Percentiles rank a stretch among this genome's conserved stretches.
These are phyloP conservation scores for Coniferiporia weirii DNA, from an alignment of 1,284 basidiomycete genomes.

Conservation along the genomic window DNA sequence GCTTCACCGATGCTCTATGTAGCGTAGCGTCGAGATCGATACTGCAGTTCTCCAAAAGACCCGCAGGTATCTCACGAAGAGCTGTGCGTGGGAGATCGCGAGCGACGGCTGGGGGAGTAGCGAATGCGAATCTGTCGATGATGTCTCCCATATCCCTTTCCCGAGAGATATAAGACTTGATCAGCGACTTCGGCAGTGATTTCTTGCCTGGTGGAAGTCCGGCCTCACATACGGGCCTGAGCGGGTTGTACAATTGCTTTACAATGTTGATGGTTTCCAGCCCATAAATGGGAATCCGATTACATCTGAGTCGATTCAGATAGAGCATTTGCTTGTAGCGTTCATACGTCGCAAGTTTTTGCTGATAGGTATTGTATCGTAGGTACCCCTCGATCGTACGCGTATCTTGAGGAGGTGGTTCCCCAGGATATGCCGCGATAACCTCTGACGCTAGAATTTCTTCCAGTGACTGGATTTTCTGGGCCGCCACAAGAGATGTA, in stretches of 20 bases:
- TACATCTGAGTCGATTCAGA: constrained; percentile 75
- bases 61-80: constrained; percentile 36
- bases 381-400: constrained; percentile 74
- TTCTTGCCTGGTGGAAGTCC: constrained; percentile 15
- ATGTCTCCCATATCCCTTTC: constrained; percentile 48
- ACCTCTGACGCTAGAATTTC: constrained; percentile 65
- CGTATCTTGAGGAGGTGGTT: constrained; percentile 63
- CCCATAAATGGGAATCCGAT: constrained; percentile 57
- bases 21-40: constrained; percentile 61
- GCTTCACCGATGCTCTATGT: constrained; percentile 72
- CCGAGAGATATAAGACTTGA: constrained; percentile 65
- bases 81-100: constrained; percentile 65
- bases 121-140: constrained; percentile 78
- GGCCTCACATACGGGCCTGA: constrained; percentile 40
- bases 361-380: constrained; percentile 50
- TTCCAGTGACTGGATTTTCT: constrained; percentile 57
- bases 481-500: constrained; percentile 48
- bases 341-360: constrained; percentile 48
- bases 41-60: constrained; percentile 28
- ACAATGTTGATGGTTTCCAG: constrained; percentile 51
- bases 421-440: constrained; percentile 49
- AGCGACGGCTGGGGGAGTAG: constrained; percentile 78
- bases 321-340: constrained; percentile 71
- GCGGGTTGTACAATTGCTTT: constrained; percentile 37
- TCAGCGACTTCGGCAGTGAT: constrained; percentile 36